Base-by-base conservation (phyloP, 2,329 filamentous ascomycete genomes). In the Colletotrichum destructivum region DNA sequence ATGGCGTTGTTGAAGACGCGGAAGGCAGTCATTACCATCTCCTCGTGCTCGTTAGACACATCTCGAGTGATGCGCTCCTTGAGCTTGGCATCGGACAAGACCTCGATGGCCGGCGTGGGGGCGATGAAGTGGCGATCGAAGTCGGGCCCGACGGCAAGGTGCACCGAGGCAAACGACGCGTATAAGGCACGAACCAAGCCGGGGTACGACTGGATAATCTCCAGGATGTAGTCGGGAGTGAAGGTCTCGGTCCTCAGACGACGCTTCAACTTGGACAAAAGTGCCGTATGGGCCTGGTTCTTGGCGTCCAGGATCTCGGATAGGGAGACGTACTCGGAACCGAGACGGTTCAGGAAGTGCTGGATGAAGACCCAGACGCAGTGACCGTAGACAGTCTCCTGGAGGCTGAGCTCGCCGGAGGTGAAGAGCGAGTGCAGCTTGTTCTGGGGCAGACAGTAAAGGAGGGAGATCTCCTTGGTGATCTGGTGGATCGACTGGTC, bases 391-490 rank as follows among this genome's bases (percentile, higher is more conserved):
- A 98, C 95, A 15, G 96, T 95, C 85, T 99, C 96, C 82, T 99
- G 96, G 62, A 99, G 87, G 79, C 95, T 98, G 75, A 99, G 87
- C 76, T 92, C 90, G 61, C 95, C 95, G 18, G 90, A 91, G 62
- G 94, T 93, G 82, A 99, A 99, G 77, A 98, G 90, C 70, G 88
- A 86, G 83, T 98, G 96, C 82, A 99, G 94, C 83, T 95, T 96
- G 88, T 98, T 99, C 82, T 97, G 96, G 16, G 96, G 96, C 76
- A 99, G 93, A 82, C 96, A 99, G 90, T 98, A 99, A 21, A 99
- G 88, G 70, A 99, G 89, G 2, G 96, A 98, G 62, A 98, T 92
- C 83, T 99, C 96, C 88, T 98, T 98, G 86, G 96, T 97, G 85
- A 99, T 98, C 84, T 99, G 96, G 84, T 98, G 94, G 75, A 99